phyloP scores from a whole-genome alignment of 768 basidiomycete genomes.

The Asterophora parasitica region DNA sequence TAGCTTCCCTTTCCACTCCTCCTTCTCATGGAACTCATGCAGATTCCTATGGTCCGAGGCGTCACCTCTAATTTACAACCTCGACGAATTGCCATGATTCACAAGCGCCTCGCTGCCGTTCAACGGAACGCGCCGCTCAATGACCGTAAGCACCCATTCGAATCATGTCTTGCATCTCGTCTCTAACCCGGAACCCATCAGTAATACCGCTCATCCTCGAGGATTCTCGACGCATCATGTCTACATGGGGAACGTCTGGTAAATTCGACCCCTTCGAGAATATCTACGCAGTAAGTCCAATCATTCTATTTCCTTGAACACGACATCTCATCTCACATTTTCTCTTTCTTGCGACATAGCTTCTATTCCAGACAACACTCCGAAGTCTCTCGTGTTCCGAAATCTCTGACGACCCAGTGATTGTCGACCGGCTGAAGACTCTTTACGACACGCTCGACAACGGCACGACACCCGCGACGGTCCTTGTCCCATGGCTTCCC shows the following conservation, averaged over 20 bases:
- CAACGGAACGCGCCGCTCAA: slow-evolving; percentile 60
- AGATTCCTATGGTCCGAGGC: slow-evolving; percentile 76
- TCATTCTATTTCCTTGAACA: neutral
- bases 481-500: slow-evolving; percentile 76
- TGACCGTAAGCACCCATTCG: slow-evolving; percentile 41
- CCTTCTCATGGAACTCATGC: neutral
- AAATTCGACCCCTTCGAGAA: slow-evolving; percentile 68
- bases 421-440: slow-evolving; percentile 56
- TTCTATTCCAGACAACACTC: slow-evolving; percentile 71
- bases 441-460: slow-evolving; percentile 67
- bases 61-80: slow-evolving; percentile 68
- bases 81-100: slow-evolving; percentile 57
- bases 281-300: slow-evolving; percentile 53
- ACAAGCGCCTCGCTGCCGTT: slow-evolving; percentile 62
- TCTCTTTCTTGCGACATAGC: slow-evolving; percentile 27
- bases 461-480: slow-evolving; percentile 66
- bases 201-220: slow-evolving; percentile 63
- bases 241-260: slow-evolving; percentile 61
- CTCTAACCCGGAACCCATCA: slow-evolving; percentile 22
- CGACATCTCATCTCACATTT: slow-evolving; percentile 4
- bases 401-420: slow-evolving; percentile 59
- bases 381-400: slow-evolving; percentile 64
- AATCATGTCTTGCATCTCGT: slow-evolving; percentile 4
- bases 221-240: slow-evolving; percentile 58
- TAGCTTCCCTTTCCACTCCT: slow-evolving; percentile 11